Percentiles rank a stretch among this genome's conserved stretches.
These are phyloP conservation scores for Kazachstania psychrophila DNA, from an alignment of 805 yeast genomes.

Conservation along the genomic window DNA sequence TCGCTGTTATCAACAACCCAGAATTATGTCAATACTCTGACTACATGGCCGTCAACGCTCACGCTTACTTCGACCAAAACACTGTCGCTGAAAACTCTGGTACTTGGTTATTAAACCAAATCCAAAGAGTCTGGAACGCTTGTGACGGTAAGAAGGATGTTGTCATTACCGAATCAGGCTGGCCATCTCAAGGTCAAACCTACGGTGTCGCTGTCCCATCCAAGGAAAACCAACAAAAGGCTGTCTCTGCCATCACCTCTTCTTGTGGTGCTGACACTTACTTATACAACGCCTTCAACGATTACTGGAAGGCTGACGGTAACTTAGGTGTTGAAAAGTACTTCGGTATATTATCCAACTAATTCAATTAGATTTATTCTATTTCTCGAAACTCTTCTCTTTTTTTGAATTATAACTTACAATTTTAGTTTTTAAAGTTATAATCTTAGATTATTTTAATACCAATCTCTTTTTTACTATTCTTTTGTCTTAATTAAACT, in stretches of 20 bases:
- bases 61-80: conserved; percentile 90
- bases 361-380: too few species aligned
- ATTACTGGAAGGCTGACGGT: conserved; percentile 82
- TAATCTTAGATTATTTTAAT: too few species aligned
- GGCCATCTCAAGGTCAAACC: conserved; percentile 87
- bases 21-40: conserved; percentile 80
- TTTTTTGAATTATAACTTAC: too few species aligned
- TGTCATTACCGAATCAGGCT: conserved; percentile 86
- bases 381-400: not conserved
- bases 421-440: too few species aligned
- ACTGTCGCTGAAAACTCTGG: conserved; percentile 76
- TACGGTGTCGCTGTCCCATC: conserved; percentile 83
- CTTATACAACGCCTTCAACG: conserved; percentile 81
- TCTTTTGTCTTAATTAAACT: too few species aligned
- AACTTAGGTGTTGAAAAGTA: conserved; percentile 62
- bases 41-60: conserved; percentile 94
- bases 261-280: conserved; percentile 59
- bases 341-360: too few species aligned
- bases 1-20: conserved; percentile 93
- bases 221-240: conserved; percentile 59
- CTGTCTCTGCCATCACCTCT: conserved; percentile 54
- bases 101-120: conserved; percentile 79
- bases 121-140: conserved; percentile 79
- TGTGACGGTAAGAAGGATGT: conserved; percentile 71
- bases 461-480: too few species aligned